These are phyloP conservation scores for Arachis hypogaea DNA, from an alignment of 306 rosid genomes.

Conservation along the genomic window DNA sequence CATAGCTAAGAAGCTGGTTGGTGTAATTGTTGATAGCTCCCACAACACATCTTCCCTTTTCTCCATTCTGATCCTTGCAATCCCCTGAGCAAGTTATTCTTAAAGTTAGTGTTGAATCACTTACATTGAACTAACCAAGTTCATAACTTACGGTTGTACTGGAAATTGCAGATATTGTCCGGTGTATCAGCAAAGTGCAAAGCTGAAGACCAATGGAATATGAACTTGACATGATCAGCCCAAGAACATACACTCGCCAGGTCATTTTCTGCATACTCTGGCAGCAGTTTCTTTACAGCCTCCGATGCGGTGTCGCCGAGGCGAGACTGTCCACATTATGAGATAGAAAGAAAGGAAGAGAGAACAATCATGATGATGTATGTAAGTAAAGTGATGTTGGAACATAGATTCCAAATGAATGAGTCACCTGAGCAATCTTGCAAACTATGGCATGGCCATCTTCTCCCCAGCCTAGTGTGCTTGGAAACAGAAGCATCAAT, in stretches of 20 bases:
- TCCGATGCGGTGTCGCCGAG: slow-evolving; percentile 62
- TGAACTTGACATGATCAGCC: slow-evolving; percentile 77
- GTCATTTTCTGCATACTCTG: slow-evolving; percentile 55
- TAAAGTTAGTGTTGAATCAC: neutral
- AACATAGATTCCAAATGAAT: neutral
- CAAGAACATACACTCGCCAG: slow-evolving; percentile 68
- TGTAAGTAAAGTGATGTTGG: neutral
- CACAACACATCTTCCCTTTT: slow-evolving; percentile 66
- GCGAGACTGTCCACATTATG: slow-evolving; percentile 50
- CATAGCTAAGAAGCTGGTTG: slow-evolving; percentile 57
- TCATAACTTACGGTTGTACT: slow-evolving; percentile 54
- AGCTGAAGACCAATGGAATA: slow-evolving; percentile 69
- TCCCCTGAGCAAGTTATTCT: slow-evolving; percentile 56
- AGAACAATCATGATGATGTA: no score
- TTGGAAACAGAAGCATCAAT: slow-evolving; percentile 55
- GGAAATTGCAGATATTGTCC: slow-evolving; percentile 61
- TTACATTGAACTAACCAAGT: no score
- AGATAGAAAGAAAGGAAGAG: neutral
- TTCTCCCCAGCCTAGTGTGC: slow-evolving; percentile 63
- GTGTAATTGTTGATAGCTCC: slow-evolving; percentile 83
- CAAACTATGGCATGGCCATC: slow-evolving; percentile 73
- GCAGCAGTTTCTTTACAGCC: slow-evolving; percentile 70
- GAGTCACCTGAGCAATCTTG: slow-evolving; percentile 71
- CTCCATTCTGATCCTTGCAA: slow-evolving; percentile 69
- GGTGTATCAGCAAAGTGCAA: slow-evolving; percentile 81